phyloP scores from a whole-genome alignment of 306 rosid genomes.

The Trifolium dubium region DNA sequence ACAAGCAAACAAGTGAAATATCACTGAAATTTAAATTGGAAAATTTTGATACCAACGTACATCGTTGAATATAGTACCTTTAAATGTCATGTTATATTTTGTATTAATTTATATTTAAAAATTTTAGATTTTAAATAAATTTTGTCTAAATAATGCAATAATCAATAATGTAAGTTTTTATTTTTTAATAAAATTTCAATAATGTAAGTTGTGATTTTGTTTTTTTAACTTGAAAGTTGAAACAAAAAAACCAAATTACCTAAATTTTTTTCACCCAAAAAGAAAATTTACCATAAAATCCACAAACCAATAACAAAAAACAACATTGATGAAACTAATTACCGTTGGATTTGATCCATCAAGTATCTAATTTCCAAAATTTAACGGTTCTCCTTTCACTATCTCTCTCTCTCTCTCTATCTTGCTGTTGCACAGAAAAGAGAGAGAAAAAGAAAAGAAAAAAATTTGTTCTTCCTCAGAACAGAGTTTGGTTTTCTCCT shows the following conservation, averaged over 20 bases:
- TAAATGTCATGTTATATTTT: no score
- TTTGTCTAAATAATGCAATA: no score
- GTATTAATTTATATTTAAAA: no score
- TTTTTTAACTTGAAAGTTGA: constrained; percentile 5
- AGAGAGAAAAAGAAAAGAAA: constrained; percentile 55
- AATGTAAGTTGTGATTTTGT: not conserved
- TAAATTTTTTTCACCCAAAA: not conserved
- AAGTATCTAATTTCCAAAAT: constrained; percentile 36
- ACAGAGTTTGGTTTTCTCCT: constrained; percentile 51
- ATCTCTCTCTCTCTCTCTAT: constrained; percentile 41
- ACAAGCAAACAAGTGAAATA: no score
- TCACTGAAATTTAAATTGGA: no score
- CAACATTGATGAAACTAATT: constrained; percentile 1
- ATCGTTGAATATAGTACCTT: no score
- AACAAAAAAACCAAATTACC: constrained; percentile 1
- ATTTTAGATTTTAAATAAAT: no score
- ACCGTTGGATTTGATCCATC: constrained; percentile 59
- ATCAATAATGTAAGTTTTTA: no score
- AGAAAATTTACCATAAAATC: not conserved
- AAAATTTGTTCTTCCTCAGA: constrained; percentile 53
- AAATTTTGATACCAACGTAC: no score
- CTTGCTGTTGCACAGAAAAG: constrained; percentile 23
- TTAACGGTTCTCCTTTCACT: constrained; percentile 54
- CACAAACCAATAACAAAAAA: not conserved
- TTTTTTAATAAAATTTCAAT: no score